Percentiles rank a stretch among this genome's conserved stretches.
Evolutionary conservation across 2,329 filamentous ascomycete genomes (phyloP).

Genomic region (Colletotrichum sp.): DNA sequence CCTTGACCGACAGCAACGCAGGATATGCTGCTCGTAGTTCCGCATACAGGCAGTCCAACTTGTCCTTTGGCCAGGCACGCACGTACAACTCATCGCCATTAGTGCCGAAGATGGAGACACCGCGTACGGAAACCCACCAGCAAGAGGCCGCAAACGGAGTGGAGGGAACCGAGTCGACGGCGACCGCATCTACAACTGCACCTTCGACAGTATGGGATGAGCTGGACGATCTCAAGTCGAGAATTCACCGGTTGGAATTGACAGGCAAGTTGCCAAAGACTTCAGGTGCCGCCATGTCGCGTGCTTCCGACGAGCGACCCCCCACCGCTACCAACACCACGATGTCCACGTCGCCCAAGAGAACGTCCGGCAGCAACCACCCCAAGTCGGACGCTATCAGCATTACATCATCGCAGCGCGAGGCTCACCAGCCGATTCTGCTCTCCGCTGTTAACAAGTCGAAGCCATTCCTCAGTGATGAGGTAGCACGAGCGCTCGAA

Average conservation of each 20-base stretch:
- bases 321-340: conserved; percentile 93
- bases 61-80: conserved; percentile 43
- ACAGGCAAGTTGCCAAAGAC: conserved; percentile 87
- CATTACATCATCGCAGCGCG: conserved; percentile 50
- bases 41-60: conserved; percentile 45
- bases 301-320: conserved; percentile 79
- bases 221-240: conserved; percentile 90
- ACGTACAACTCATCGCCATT: conserved; percentile 67
- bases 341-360: conserved; percentile 87
- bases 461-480: conserved; percentile 69
- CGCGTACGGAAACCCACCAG: conserved; percentile 38
- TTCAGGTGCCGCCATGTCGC: conserved; percentile 79
- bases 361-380: conserved; percentile 57
- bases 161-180: conserved; percentile 83
- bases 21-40: conserved; percentile 45
- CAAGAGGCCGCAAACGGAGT: conserved; percentile 43
- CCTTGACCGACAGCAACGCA: conserved; percentile 52
- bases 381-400: conserved; percentile 50
- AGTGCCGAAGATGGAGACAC: conserved; percentile 49
- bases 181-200: conserved; percentile 83
- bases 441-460: conserved; percentile 82
- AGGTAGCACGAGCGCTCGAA: conserved; percentile 82
- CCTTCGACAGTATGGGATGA: conserved; percentile 98
- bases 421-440: conserved; percentile 74
- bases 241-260: conserved; percentile 87